Conservation (phyloP, 1,284 basidiomycete species). For the Trichosporon sp. region DNA sequence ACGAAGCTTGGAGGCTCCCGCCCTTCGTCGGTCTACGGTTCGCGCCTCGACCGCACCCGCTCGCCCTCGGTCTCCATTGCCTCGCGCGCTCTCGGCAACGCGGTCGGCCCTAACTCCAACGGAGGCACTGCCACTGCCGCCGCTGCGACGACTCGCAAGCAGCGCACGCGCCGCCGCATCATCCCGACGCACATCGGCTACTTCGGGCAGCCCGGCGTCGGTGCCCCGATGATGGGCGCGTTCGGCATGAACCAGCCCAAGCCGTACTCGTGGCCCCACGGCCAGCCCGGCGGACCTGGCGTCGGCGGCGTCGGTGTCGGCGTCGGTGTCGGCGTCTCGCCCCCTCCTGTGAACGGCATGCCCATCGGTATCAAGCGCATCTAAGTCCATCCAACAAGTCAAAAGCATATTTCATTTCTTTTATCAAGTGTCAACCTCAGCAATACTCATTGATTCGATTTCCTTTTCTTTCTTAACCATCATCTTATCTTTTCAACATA, state of each 20-base stretch:
- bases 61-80: conserved; percentile 52
- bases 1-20: conserved; percentile 56
- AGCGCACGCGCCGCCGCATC: conserved; percentile 50
- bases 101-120: conserved; percentile 43
- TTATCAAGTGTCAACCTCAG: conserved; percentile 4
- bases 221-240: conserved; percentile 47
- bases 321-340: conserved; percentile 42
- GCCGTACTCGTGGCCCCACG: conserved; percentile 29
- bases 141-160: conserved; percentile 37
- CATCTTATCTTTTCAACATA: conserved; percentile 8
- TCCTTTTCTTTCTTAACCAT: neutral
- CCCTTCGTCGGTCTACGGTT: conserved; percentile 36
- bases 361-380: conserved; percentile 24
- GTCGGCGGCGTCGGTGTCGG: conserved; percentile 38
- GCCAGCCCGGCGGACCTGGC: conserved; percentile 25
- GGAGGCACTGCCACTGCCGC: conserved; percentile 20
- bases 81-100: conserved; percentile 48
- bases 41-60: conserved; percentile 42
- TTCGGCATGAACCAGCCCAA: conserved; percentile 38
- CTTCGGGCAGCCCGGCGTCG: conserved; percentile 50
- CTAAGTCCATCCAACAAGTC: conserved; percentile 12
- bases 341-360: conserved; percentile 35
- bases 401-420: conserved; percentile 18
- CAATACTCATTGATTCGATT: conserved; percentile 16
- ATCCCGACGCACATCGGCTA: conserved; percentile 54